Conservation (phyloP, 2,329 filamentous ascomycete species). For the Chaetomium olivaceum region DNA sequence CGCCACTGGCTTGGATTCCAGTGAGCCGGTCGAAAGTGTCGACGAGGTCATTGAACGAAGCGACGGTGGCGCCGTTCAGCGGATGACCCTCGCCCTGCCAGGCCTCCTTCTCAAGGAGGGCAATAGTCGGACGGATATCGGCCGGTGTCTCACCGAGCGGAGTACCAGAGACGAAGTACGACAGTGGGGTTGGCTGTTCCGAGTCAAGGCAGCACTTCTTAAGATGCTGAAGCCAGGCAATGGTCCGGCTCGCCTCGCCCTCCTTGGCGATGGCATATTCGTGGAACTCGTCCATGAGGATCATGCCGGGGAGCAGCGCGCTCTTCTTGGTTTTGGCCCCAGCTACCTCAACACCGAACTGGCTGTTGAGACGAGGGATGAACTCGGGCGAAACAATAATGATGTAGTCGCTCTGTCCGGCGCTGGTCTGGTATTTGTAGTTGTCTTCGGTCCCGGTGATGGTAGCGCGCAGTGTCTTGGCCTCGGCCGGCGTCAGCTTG, state of each 20-base stretch:
- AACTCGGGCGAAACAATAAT: constrained; percentile 25
- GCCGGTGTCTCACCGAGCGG: constrained; percentile 25
- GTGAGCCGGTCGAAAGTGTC: constrained; percentile 18
- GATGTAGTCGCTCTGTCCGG: constrained; percentile 25
- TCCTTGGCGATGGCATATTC: constrained; percentile 23
- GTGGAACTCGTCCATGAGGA: constrained; percentile 34
- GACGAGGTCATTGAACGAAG: constrained; percentile 19
- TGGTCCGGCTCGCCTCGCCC: neutral
- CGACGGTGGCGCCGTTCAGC: constrained; percentile 15
- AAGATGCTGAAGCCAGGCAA: constrained; percentile 28
- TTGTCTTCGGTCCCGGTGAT: constrained; percentile 7
- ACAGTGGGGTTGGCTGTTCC: constrained; percentile 16
- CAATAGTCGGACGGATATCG: constrained; percentile 24
- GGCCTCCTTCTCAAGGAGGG: constrained; percentile 19
- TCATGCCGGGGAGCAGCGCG: constrained; percentile 25
- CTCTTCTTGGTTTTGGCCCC: constrained; percentile 14
- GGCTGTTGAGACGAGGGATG: constrained; percentile 12
- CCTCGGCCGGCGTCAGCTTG: constrained; percentile 21
- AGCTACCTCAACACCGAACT: constrained; percentile 9
- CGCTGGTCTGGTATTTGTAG: constrained; percentile 11
- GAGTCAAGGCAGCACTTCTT: constrained; percentile 18
- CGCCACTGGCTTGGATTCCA: constrained; percentile 14
- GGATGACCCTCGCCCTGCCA: constrained; percentile 19
- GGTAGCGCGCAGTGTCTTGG: constrained; percentile 7
- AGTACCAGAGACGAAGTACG: constrained; percentile 32